These are phyloP conservation scores for Penicillium sp. DNA, from an alignment of 2,329 filamentous ascomycete species.

Conservation along the genomic window DNA sequence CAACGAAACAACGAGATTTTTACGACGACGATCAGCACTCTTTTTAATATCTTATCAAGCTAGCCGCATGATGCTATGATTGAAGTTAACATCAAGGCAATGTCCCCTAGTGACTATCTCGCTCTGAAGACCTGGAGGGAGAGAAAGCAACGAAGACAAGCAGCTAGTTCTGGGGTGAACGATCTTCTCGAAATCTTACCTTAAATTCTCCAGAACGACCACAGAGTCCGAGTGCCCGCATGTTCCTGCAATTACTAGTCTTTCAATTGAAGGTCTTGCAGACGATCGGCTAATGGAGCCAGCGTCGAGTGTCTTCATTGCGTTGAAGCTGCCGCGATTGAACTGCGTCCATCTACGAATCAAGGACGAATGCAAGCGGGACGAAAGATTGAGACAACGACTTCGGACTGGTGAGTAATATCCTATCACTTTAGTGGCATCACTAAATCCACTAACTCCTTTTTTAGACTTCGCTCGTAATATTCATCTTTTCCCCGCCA, in stretches of 20 bases:
- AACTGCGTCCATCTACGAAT: not conserved
- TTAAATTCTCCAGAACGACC: not conserved
- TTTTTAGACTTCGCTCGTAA: not conserved
- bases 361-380: not conserved
- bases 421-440: not conserved
- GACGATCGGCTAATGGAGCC: not conserved
- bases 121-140: not conserved
- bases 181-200: not conserved
- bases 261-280: not conserved
- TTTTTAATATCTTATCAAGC: not conserved
- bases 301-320: not conserved
- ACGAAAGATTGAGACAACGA: not conserved
- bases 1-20: not conserved
- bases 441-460: no score
- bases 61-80: not conserved
- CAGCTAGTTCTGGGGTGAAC: not conserved
- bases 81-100: not conserved
- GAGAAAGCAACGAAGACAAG: not conserved
- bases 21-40: not conserved
- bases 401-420: not conserved
- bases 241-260: not conserved
- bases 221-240: not conserved
- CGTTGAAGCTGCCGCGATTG: not conserved
- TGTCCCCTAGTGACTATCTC: not conserved
- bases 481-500: not conserved